These are phyloP conservation scores for Sclerotinia nivalis DNA, from an alignment of 2,329 filamentous ascomycete genomes.

Conservation along the genomic window DNA sequence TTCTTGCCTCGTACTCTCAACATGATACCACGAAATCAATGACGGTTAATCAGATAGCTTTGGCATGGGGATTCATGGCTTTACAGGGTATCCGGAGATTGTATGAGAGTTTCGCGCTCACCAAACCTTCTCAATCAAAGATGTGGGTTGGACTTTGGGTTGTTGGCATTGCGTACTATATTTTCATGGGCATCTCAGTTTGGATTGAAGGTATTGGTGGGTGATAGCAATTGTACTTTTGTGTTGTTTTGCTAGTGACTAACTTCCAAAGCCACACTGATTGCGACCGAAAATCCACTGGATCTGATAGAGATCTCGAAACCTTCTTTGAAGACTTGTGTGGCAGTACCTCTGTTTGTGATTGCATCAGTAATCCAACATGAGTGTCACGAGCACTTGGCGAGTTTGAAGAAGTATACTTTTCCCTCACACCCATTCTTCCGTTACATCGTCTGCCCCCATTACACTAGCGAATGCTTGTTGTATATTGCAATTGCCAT, in stretches of 20 bases:
- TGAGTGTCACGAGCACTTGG: conserved; percentile 69
- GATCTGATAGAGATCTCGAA: conserved; percentile 34
- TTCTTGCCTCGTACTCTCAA: conserved; percentile 43
- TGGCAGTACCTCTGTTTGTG: conserved; percentile 65
- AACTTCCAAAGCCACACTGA: conserved; percentile 34
- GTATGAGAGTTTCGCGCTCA: conserved; percentile 69
- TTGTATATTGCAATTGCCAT: conserved; percentile 81
- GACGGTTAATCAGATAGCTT: conserved; percentile 59
- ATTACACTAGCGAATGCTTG: conserved; percentile 86
- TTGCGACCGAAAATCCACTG: conserved; percentile 13
- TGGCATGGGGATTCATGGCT: conserved; percentile 72
- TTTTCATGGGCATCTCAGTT: conserved; percentile 68
- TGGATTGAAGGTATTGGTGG: conserved; percentile 82
- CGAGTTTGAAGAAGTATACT: conserved; percentile 76
- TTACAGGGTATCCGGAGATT: conserved; percentile 74
- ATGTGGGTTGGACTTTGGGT: conserved; percentile 90
- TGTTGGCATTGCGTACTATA: conserved; percentile 76
- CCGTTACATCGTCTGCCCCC: conserved; percentile 72
- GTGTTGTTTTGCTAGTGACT: conserved; percentile 25
- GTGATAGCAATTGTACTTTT: conserved; percentile 33
- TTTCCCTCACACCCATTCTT: conserved; percentile 76
- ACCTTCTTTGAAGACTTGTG: conserved; percentile 50
- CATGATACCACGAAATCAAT: conserved; percentile 45
- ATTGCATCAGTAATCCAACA: conserved; percentile 73
- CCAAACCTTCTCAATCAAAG: conserved; percentile 62